Conservation (phyloP, 2,329 filamentous ascomycete species). For the Neofusicoccum umdonicola region DNA sequence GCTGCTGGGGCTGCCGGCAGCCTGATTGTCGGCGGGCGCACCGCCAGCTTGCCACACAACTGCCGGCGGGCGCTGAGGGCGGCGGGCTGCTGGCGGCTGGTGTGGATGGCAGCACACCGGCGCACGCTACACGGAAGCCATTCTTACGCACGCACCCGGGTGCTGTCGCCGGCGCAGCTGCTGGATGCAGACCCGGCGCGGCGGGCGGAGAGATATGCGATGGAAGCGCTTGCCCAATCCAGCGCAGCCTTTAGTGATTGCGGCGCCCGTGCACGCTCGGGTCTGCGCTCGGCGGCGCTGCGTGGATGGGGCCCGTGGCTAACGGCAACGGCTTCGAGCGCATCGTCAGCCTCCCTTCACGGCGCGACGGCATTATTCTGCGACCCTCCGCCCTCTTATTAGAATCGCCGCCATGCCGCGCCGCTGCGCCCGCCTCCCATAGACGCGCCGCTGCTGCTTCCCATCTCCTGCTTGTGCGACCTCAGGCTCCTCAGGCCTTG, state of each 20-base stretch:
- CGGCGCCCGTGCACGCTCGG: not conserved
- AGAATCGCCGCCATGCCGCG: slow-evolving; percentile 10
- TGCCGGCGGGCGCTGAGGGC: not conserved
- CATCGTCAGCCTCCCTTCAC: slow-evolving; percentile 10
- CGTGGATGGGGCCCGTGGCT: slow-evolving; percentile 11
- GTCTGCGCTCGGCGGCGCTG: slow-evolving; percentile 7
- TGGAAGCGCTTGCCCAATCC: slow-evolving; percentile 10
- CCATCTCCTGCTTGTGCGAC: not conserved
- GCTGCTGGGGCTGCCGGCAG: not conserved
- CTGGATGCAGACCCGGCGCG: not conserved
- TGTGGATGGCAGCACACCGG: not conserved
- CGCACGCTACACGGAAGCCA: no score
- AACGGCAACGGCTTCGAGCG: slow-evolving; percentile 9
- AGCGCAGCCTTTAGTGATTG: slow-evolving; percentile 5
- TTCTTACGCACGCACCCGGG: slow-evolving; percentile 1
- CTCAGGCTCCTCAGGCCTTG: not conserved
- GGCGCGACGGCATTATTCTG: slow-evolving; percentile 13
- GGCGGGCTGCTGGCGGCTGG: not conserved
- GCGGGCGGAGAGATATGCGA: slow-evolving; percentile 16
- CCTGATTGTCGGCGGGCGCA: not conserved
- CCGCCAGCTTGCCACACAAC: not conserved
- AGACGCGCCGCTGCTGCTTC: not conserved
- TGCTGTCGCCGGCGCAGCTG: not conserved
- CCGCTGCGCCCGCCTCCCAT: not conserved
- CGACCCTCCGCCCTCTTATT: slow-evolving; percentile 11